Conservation (phyloP, 2,329 filamentous ascomycete species). For the Alternaria longipes region DNA sequence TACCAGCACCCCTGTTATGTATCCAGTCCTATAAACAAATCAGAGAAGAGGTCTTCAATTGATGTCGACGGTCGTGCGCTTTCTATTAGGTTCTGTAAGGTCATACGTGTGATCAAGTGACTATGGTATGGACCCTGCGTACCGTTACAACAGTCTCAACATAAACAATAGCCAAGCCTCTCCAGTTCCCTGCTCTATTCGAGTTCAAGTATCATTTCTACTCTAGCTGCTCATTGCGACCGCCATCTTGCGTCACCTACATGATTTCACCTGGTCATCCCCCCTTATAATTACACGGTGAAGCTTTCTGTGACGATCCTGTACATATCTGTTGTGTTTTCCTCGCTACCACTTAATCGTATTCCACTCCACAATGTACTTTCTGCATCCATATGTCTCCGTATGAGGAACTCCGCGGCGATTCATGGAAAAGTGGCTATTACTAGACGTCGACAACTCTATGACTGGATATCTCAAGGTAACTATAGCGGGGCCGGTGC, state of each 20-base stretch:
- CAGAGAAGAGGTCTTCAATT: background rate
- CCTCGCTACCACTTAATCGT: background rate
- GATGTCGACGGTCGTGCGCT: background rate
- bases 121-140: background rate
- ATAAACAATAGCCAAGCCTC: background rate
- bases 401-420: background rate
- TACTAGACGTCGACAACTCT: background rate
- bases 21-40: background rate
- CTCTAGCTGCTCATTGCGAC: background rate
- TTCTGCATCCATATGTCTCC: background rate
- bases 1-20: background rate
- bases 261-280: background rate
- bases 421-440: background rate
- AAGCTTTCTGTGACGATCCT: background rate
- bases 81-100: background rate
- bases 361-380: background rate
- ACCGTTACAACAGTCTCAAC: background rate
- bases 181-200: background rate
- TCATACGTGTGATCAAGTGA: background rate
- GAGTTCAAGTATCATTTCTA: background rate
- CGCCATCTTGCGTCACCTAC: no score
- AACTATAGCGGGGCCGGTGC: background rate
- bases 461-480: background rate
- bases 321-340: background rate
- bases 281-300: background rate